Conservation (phyloP, 208 protist species). For the Wallacemonas collosoma region DNA sequence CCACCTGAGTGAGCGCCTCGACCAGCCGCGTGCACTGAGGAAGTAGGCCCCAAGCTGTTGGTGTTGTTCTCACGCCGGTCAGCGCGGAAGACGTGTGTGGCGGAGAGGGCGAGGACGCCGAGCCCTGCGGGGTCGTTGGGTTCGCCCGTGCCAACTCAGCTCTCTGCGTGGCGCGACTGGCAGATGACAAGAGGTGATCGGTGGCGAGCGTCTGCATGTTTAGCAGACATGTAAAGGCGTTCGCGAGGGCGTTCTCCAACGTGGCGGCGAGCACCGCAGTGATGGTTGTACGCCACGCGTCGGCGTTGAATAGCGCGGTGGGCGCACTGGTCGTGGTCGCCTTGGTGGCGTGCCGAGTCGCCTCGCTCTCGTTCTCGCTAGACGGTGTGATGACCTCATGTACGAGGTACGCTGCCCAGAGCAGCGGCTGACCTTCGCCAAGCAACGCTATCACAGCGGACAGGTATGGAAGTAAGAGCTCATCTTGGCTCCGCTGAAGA, state of each 20-base stretch:
- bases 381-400: neutral
- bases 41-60: neutral
- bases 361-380: no score
- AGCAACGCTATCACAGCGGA: neutral
- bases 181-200: neutral
- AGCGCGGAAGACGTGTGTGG: no score
- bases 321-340: neutral
- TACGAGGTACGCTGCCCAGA: neutral
- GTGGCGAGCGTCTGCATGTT: neutral
- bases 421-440: neutral
- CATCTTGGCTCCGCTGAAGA: neutral
- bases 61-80: no score
- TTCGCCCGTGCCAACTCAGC: no score
- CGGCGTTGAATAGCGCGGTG: neutral
- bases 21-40: neutral
- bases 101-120: no score
- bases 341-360: neutral
- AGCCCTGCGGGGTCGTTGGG: no score
- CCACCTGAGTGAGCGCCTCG: neutral
- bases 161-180: no score
- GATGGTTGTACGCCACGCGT: neutral
- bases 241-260: neutral
- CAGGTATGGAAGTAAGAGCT: conserved; percentile 2
- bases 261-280: neutral
- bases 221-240: neutral